A percentile compares a stretch with the other conserved stretches of the same genome.
Conservation (phyloP, 106 monocot species). For the Acanthochlamys bracteata region DNA sequence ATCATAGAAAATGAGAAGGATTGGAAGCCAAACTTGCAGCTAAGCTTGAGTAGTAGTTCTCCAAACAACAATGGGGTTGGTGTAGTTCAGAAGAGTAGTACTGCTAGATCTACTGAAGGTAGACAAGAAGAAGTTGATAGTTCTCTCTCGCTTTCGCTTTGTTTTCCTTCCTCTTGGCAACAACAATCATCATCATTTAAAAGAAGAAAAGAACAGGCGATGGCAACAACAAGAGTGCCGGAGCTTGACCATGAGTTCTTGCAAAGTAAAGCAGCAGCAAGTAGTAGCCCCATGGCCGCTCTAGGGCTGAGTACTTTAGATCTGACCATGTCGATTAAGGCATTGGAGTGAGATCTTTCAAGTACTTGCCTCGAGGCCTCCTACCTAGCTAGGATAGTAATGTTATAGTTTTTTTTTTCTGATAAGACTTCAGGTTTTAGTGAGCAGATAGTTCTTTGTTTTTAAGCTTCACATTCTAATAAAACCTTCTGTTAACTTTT, state of each 20-base stretch:
- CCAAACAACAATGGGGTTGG: neutral
- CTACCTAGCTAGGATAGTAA: no score
- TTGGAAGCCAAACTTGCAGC: constrained; percentile 40
- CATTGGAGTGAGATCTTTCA: constrained; percentile 99
- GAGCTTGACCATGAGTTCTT: constrained; percentile 8
- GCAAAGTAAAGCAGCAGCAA: neutral
- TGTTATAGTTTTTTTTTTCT: no score
- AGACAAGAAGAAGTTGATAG: constrained; percentile 34
- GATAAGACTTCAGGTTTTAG: no score
- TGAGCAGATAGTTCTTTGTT: no score
- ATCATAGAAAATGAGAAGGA: constrained; percentile 7
- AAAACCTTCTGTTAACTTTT: no score
- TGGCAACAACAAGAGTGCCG: neutral
- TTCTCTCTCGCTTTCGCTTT: constrained; percentile 68
- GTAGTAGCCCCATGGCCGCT: constrained; percentile 33
- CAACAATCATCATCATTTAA: neutral
- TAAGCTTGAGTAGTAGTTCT: constrained; percentile 38
- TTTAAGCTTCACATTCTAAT: no score
- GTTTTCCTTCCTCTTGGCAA: constrained; percentile 10
- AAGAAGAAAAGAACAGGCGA: no score
- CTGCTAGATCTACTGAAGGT: neutral
- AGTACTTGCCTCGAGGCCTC: constrained; percentile 67
- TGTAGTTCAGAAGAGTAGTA: neutral
- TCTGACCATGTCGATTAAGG: constrained; percentile 99
- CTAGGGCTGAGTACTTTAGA: constrained; percentile 91